These are phyloP conservation scores for Xylona heveae DNA, from an alignment of 495 filamentous ascomycete species.

Conservation along the genomic window DNA sequence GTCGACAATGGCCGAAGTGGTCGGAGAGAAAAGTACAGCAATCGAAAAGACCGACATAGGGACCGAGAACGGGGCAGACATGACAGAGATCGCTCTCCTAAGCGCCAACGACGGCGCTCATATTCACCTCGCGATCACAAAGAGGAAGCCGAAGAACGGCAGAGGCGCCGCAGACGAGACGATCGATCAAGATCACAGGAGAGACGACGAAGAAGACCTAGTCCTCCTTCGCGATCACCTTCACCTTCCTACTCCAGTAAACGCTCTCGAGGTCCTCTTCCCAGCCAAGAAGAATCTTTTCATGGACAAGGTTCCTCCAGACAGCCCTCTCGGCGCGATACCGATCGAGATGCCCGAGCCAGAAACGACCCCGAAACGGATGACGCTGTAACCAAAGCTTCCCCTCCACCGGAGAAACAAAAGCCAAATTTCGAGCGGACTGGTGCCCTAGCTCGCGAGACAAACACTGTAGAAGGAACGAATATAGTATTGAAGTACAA, in stretches of 20 bases:
- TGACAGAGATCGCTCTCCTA: too few species aligned
- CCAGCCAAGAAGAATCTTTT: neutral
- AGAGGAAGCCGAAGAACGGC: neutral
- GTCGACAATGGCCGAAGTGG: conserved; percentile 2
- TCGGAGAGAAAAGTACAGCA: too few species aligned
- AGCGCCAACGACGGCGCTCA: neutral
- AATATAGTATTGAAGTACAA: conserved; percentile 87
- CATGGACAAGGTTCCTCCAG: too few species aligned
- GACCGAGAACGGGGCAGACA: neutral
- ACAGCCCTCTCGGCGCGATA: too few species aligned
- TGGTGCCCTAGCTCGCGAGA: conserved; percentile 68
- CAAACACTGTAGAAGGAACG: conserved; percentile 56
- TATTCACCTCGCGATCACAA: neutral
- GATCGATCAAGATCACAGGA: too few species aligned
- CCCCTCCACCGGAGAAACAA: conserved; percentile 39
- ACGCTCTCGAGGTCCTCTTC: neutral
- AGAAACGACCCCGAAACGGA: too few species aligned
- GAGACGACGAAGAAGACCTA: neutral
- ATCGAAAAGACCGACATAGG: conserved; percentile 1
- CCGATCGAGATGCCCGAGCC: too few species aligned
- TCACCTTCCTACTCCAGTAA: neutral
- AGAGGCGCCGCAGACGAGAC: neutral
- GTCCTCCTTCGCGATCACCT: neutral
- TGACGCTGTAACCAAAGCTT: conserved; percentile 3
- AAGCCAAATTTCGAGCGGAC: conserved; percentile 72